Evolutionary conservation across 352 stramenopile genomes (phyloP).

Genomic region (Phytophthora podocarpi): DNA sequence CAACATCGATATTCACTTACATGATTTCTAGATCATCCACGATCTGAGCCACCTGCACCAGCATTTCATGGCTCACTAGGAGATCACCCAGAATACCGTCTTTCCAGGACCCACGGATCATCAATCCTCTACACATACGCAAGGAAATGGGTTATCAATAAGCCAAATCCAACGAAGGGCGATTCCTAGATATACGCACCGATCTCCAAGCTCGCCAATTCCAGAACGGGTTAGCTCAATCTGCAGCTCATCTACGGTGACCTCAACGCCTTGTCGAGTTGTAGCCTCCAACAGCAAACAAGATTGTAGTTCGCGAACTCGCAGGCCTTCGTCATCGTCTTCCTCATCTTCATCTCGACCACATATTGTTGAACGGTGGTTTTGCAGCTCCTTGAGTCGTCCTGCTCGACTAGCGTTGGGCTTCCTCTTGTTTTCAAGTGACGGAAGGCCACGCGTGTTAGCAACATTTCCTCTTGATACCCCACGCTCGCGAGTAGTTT

Average conservation of each 20-base stretch:
- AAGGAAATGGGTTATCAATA: too few species aligned
- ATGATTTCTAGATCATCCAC: conserved; percentile 77
- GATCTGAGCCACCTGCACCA: conserved; percentile 59
- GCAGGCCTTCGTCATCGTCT: conserved; percentile 31
- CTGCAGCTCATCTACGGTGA: conserved; percentile 64
- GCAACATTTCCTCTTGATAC: conserved; percentile 11
- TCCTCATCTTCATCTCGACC: conserved; percentile 13
- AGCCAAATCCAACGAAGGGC: too few species aligned
- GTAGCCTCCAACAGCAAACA: conserved; percentile 70
- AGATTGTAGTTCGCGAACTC: conserved; percentile 33
- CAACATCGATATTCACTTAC: conserved; percentile 29
- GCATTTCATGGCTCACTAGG: conserved; percentile 32
- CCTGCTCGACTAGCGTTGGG: conserved; percentile 22
- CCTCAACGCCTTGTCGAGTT: conserved; percentile 61
- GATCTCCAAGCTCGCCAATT: conserved; percentile 43
- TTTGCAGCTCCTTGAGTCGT: conserved; percentile 19
- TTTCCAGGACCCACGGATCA: conserved; percentile 54
- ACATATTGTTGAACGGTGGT: neutral
- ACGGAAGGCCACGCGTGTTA: conserved; percentile 14
- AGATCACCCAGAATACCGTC: conserved; percentile 40
- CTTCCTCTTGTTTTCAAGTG: conserved; percentile 17
- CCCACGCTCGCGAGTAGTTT: conserved; percentile 12
- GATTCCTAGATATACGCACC: conserved; percentile 37
- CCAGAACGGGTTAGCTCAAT: conserved; percentile 47
- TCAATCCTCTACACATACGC: conserved; percentile 44